Base-by-base conservation (phyloP, 2,329 filamentous ascomycete species). In the Fusarium compactum region DNA sequence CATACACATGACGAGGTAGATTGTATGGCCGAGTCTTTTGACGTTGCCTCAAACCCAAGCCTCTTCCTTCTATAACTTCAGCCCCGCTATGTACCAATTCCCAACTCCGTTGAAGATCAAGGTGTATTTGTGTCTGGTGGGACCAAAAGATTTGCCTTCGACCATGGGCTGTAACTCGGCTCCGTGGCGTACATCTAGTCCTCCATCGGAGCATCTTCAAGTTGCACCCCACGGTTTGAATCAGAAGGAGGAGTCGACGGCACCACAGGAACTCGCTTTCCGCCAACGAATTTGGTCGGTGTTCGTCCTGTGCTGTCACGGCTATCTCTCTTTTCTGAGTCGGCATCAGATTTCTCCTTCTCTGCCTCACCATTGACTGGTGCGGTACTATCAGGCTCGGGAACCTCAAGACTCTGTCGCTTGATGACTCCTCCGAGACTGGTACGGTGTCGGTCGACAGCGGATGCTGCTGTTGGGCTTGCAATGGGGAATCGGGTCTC, bases 401-500 rank as follows among this genome's bases (percentile, higher is more conserved):
- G 95, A 5, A 98, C 94, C 74, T 97, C 94, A 4, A 98, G 87
- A 76, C 93, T 96, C 48, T 90, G 83, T 69, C 91, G 85, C 79
- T 89, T 90, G 62, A 84, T 76, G 52, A 82, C 77, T 56, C 80
- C 62, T 11, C 88, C 84, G 56, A 89, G 74, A 76, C 83, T 85
- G 71, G 77, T 77, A 22, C 85, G 84, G 79, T 86, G 84, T 54
- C 84, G 82, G 75, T 85, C 88, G 60, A 78, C 84, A 65, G 82
- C 84, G 60, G 85, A 82, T 65, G 82, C 84, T 61, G 85, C 82
- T 48, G 84, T 89, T 66, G 87, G 90, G 70, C 88, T 89, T 8
- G 92, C 90, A 71, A 98, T 92, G 2, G 94, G 96, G 84, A 97
- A 98, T 43, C 94, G 88, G 11, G 92, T 97, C 76, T 91, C 90